These are phyloP conservation scores for Cutaneotrichosporon dermatis DNA, from an alignment of 1,284 basidiomycete species.

Conservation along the genomic window DNA sequence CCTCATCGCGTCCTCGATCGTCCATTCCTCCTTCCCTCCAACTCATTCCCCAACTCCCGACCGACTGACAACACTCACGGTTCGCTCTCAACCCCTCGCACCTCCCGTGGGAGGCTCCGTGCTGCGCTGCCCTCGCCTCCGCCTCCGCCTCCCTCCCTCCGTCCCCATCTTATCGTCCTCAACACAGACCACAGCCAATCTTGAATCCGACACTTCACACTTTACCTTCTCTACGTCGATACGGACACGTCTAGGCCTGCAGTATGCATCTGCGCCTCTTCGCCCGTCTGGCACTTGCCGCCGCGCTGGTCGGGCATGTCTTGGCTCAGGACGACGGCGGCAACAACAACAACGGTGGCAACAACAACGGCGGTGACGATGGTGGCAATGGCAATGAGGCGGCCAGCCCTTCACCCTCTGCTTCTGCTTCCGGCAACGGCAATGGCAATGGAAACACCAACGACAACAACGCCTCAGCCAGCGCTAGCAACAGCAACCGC, in stretches of 20 bases:
- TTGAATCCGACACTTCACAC: not conserved
- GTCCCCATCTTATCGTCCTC: not conserved
- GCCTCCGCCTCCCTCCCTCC: too few species aligned
- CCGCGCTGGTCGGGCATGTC: not conserved
- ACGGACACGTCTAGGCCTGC: too few species aligned
- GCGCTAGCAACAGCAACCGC: not conserved
- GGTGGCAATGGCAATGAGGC: not conserved
- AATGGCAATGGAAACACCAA: not conserved
- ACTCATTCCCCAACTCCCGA: too few species aligned
- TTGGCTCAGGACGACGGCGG: constrained; percentile 9
- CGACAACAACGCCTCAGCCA: not conserved
- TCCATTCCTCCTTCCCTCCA: too few species aligned
- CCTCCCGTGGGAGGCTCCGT: too few species aligned
- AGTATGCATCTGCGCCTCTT: not conserved
- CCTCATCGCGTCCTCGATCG: too few species aligned
- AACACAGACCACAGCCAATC: constrained; percentile 1
- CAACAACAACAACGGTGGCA: not conserved
- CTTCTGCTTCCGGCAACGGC: not conserved
- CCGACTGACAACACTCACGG: too few species aligned
- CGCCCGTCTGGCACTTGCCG: constrained; percentile 2
- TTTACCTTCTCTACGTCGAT: not conserved
- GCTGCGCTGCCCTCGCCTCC: too few species aligned
- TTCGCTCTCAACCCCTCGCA: too few species aligned
- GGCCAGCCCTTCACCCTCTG: not conserved
- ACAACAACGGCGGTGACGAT: not conserved